These are phyloP conservation scores for Coemansia sp. DNA, from an alignment of 192 early-diverging fungal species.

Conservation along the genomic window DNA sequence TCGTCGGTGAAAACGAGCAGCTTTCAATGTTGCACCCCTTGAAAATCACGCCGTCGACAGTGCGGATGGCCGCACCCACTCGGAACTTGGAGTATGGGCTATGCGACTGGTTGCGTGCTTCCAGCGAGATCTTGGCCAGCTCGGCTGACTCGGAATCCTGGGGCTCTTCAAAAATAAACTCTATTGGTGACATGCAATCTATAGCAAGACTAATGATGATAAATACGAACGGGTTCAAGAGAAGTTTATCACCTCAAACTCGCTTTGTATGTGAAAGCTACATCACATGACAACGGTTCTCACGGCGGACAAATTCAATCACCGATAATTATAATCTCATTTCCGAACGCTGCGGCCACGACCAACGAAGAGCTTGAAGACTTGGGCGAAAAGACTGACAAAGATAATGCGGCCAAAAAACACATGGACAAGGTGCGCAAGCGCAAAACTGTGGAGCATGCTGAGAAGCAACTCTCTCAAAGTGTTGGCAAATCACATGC, in stretches of 20 bases:
- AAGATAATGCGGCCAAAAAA: slow-evolving; percentile 95
- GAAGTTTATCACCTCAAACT: not conserved
- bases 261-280: not conserved
- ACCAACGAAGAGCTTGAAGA: slow-evolving; percentile 87
- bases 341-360: not conserved
- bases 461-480: slow-evolving; percentile 83
- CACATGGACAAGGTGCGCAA: slow-evolving; percentile 95
- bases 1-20: slow-evolving; percentile 80
- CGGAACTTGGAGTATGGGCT: slow-evolving; percentile 91
- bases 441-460: slow-evolving; percentile 87
- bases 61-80: slow-evolving; percentile 81
- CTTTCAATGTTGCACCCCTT: slow-evolving; percentile 89
- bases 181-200: slow-evolving; percentile 3
- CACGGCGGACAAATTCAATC: not conserved
- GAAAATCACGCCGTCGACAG: slow-evolving; percentile 63
- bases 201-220: not conserved
- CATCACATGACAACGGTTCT: not conserved
- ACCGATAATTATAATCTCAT: not conserved
- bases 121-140: slow-evolving; percentile 25
- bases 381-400: slow-evolving; percentile 94
- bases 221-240: not conserved
- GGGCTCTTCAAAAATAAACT: slow-evolving; percentile 27
- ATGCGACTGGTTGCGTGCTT: slow-evolving; percentile 75
- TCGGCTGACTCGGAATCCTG: slow-evolving; percentile 18
- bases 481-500: not conserved